phyloP scores from a whole-genome alignment of 805 yeast species.

The Saccharomycodes ludwigii region DNA sequence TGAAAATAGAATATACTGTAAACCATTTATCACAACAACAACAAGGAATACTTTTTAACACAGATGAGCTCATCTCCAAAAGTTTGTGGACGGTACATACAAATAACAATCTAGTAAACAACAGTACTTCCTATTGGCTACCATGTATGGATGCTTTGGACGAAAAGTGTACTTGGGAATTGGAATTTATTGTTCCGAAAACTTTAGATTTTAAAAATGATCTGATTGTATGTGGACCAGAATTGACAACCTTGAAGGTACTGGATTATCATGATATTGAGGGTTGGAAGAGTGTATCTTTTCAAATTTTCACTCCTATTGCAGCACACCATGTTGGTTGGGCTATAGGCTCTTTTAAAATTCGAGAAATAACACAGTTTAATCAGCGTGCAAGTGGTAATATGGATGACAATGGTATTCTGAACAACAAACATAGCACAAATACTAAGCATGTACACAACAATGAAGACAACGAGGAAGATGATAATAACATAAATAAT shows the following conservation, averaged over 20 bases:
- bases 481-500: constrained; percentile 26
- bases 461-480: constrained; percentile 17
- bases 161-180: constrained; percentile 86
- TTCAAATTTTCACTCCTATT: constrained; percentile 68
- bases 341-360: constrained; percentile 86
- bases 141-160: constrained; percentile 87
- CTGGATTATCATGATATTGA: too few relatives aligned
- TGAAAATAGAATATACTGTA: constrained; percentile 63
- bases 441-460: constrained; percentile 15
- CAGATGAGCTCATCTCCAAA: constrained; percentile 28
- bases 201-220: too few relatives aligned
- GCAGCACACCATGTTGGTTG: constrained; percentile 93
- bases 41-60: constrained; percentile 62
- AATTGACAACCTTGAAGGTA: too few relatives aligned
- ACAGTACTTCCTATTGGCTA: constrained; percentile 91
- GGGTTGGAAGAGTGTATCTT: too few relatives aligned
- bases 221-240: too few relatives aligned
- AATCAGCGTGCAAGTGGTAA: too few relatives aligned
- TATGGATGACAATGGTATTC: too few relatives aligned
- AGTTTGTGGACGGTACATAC: constrained; percentile 78
- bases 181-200: constrained; percentile 76
- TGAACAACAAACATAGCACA: constrained; percentile 22
- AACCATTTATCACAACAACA: too few relatives aligned
- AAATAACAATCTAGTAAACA: constrained; percentile 59
- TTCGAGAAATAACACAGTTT: too few relatives aligned